Conservation (phyloP, 2,329 filamentous ascomycete species). For the Venturia effusa region DNA sequence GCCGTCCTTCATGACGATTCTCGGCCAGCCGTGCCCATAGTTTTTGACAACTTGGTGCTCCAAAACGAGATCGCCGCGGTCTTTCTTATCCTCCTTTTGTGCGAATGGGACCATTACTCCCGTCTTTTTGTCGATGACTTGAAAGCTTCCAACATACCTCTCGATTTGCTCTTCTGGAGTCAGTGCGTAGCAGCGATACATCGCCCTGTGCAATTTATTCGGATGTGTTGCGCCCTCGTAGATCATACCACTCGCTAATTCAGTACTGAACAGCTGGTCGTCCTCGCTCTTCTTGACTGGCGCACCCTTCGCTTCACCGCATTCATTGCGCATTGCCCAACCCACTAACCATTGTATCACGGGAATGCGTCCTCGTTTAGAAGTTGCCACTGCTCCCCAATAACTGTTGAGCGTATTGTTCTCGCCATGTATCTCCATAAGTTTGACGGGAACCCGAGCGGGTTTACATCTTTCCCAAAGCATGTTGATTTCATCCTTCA, state of each 20-base stretch:
- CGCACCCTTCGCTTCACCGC: background rate
- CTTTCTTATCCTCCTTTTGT: background rate
- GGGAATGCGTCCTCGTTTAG: background rate
- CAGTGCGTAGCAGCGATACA: slow-evolving; percentile 6
- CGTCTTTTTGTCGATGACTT: background rate
- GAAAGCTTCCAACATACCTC: background rate
- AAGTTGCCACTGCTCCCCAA: background rate
- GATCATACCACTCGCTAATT: background rate
- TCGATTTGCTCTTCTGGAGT: background rate
- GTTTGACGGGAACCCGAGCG: background rate
- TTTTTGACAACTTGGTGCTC: slow-evolving; percentile 4
- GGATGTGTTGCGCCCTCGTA: slow-evolving; percentile 6
- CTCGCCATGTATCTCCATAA: slow-evolving; percentile 9
- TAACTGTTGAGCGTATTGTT: slow-evolving; percentile 8
- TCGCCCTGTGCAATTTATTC: background rate
- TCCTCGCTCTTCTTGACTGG: background rate
- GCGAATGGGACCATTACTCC: background rate
- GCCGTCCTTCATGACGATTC: background rate
- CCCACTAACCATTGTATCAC: slow-evolving; percentile 9
- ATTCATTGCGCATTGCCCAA: slow-evolving; percentile 11
- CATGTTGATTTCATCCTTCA: slow-evolving; percentile 5
- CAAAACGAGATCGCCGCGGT: background rate
- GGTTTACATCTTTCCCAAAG: slow-evolving; percentile 9
- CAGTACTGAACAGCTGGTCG: background rate
- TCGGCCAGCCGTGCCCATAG: slow-evolving; percentile 9